phyloP scores from a whole-genome alignment of 768 basidiomycete species.

The Nidularia sp. region DNA sequence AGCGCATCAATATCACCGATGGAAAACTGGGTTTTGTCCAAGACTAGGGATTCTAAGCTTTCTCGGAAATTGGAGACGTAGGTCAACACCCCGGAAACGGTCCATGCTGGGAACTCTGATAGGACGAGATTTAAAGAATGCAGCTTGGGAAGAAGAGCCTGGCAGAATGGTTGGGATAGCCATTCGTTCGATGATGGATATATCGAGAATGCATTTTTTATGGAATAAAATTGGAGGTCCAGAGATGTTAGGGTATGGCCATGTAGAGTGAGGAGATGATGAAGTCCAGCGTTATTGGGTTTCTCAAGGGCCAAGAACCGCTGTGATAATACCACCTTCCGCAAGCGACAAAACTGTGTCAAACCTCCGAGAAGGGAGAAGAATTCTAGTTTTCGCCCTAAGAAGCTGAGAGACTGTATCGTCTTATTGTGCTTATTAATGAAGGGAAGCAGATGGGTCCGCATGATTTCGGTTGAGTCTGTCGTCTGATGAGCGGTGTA shows the following conservation, averaged over 20 bases:
- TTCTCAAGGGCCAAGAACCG: slow-evolving; percentile 9
- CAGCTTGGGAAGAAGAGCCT: not conserved
- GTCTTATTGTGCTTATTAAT: slow-evolving; percentile 14
- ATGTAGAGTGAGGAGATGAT: slow-evolving; percentile 14
- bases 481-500: slow-evolving; percentile 11
- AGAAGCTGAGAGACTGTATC: slow-evolving; percentile 9
- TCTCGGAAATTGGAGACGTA: not conserved
- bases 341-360: slow-evolving; percentile 10
- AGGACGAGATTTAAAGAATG: not conserved
- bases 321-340: slow-evolving; percentile 10
- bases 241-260: slow-evolving; percentile 9
- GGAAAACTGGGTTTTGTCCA: not conserved
- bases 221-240: slow-evolving; percentile 3
- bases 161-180: not conserved
- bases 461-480: slow-evolving; percentile 5
- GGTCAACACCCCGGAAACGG: not conserved
- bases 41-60: not conserved
- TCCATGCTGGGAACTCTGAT: not conserved
- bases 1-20: not conserved
- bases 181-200: not conserved
- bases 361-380: slow-evolving; percentile 9
- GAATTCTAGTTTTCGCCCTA: slow-evolving; percentile 10
- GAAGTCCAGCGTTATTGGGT: slow-evolving; percentile 11
- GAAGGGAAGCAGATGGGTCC: slow-evolving; percentile 14
- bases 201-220: not conserved